phyloP scores from a whole-genome alignment of 495 filamentous ascomycete genomes.

The Astrocystis sublimbata region DNA sequence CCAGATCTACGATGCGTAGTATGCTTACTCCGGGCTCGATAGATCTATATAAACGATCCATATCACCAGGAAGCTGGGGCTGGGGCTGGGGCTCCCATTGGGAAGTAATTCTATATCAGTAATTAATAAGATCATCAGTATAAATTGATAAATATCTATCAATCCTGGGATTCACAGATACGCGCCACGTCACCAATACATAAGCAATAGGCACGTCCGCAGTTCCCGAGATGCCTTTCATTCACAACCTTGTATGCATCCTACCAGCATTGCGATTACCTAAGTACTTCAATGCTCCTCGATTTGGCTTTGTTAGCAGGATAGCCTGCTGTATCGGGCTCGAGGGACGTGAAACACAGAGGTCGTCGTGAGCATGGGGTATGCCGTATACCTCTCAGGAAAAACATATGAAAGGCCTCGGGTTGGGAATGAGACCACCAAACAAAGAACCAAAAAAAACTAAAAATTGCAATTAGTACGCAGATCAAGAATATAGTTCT shows the following conservation, averaged over 20 bases:
- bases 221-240: not conserved
- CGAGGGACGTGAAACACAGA: not conserved
- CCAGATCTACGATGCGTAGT: not conserved
- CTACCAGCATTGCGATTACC: not conserved
- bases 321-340: not conserved
- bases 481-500: too few species aligned
- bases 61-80: not conserved
- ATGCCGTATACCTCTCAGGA: not conserved
- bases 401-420: too few species aligned
- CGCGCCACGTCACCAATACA: conserved; percentile 2
- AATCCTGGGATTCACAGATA: not conserved
- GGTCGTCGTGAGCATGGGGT: not conserved
- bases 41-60: not conserved
- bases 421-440: too few species aligned
- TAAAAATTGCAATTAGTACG: too few species aligned
- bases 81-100: too few species aligned
- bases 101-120: too few species aligned
- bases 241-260: not conserved
- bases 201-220: not conserved
- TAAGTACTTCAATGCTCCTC: not conserved
- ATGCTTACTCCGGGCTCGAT: not conserved
- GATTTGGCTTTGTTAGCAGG: not conserved
- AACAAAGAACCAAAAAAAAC: too few species aligned
- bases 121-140: not conserved
- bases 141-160: not conserved